These are phyloP conservation scores for Irpex sp. DNA, from an alignment of 1,284 basidiomycete genomes.

Conservation along the genomic window DNA sequence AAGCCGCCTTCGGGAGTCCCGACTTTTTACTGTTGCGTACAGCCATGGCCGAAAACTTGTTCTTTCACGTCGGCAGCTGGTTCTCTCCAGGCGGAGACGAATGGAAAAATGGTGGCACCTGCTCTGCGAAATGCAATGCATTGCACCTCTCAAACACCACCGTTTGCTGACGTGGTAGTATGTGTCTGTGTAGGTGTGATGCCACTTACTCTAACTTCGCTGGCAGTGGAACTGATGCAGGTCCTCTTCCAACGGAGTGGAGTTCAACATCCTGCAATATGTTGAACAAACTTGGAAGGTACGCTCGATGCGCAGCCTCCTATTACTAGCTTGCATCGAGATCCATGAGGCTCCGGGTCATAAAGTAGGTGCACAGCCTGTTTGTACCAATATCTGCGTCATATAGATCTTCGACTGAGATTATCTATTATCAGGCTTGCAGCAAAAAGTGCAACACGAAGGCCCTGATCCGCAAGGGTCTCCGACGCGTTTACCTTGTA, in stretches of 20 bases:
- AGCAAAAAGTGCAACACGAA: neutral
- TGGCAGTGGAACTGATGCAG: neutral
- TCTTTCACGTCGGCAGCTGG: slow-evolving; percentile 5
- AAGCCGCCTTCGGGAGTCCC: neutral
- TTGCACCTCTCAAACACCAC: neutral
- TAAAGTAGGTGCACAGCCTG: neutral
- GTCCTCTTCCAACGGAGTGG: neutral
- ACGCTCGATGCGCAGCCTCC: neutral
- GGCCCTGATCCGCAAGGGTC: neutral
- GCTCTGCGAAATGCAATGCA: slow-evolving; percentile 10
- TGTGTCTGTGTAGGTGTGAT: neutral
- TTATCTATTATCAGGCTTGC: neutral
- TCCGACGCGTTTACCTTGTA: neutral
- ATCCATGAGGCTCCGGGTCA: neutral
- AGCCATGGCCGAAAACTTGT: slow-evolving; percentile 4
- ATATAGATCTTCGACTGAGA: neutral
- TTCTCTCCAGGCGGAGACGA: slow-evolving; percentile 6
- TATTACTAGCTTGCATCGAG: neutral
- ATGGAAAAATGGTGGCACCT: slow-evolving; percentile 13
- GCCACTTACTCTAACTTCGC: neutral
- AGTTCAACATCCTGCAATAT: neutral
- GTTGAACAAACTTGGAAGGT: neutral
- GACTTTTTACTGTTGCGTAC: neutral
- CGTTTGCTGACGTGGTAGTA: neutral
- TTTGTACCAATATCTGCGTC: neutral